Base-by-base conservation (phyloP, 2,329 filamentous ascomycete genomes). In the Hortaea sp. region DNA sequence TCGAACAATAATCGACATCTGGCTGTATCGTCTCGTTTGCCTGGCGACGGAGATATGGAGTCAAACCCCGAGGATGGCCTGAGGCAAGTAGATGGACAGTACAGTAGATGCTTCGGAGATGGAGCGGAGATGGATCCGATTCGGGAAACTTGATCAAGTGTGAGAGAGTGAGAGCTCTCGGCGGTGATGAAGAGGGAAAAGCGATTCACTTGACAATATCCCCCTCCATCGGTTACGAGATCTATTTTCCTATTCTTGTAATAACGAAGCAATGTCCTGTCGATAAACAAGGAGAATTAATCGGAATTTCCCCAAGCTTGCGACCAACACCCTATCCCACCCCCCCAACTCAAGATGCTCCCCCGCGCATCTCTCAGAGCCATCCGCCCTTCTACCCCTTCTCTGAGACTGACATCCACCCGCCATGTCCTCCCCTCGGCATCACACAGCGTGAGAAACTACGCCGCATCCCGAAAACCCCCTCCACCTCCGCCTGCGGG, bases 341-440 rank as follows among this genome's bases (percentile, higher is more conserved):
- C 12, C n/a, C 27, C 28, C 31, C 28, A 35, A 32, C 10, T 29
- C 46, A 49, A 31, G 27, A 63, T 63, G 61, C 61, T 63, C 40
- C 51, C 56, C 29, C 61, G 59, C 53, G 60, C 57, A 51, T 58
- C 56, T 43, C 53, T 57, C 43, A 47, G 52, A 47, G 53, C 55
- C 34, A 48, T 53, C 40, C 56, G 48, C 45, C 53, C 53, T 32
- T 50, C 49, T 38, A 31, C 45, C 43, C 35, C 41, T 39, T 42
- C 41, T 2, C 20, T 20, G 20, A 20, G 20, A 20, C 20, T 2
- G 20, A 20, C 20, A 20, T 20, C 20, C 20, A 20, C 20, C 20
- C 53, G 49, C 38, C 53, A 54, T 46, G 48, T 45, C 28, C 44
- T 38, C 32, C 41, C 50, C 29, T 31, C 41, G 11, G 47, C 55